These are phyloP conservation scores for Psidium guajava DNA, from an alignment of 345 rosid genomes.

Conservation along the genomic window DNA sequence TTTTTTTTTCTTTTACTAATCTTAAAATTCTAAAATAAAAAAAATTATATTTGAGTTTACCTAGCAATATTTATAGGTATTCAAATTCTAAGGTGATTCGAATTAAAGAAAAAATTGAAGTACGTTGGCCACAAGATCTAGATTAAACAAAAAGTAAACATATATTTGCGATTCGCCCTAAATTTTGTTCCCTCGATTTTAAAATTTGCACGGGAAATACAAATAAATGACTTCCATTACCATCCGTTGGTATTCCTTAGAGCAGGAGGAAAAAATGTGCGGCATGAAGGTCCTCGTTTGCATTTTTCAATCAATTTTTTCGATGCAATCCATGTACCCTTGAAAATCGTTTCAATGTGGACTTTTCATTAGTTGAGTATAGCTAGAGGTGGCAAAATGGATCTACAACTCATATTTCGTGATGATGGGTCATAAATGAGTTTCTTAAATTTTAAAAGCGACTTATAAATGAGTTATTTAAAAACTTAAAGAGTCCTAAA, in stretches of 20 bases:
- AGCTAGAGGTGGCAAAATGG: not conserved
- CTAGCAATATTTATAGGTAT: not conserved
- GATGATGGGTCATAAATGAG: too few relatives aligned
- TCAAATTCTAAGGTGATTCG: not conserved
- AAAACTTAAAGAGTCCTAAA: too few relatives aligned
- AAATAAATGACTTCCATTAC: not conserved
- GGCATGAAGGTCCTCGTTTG: not conserved
- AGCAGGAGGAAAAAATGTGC: not conserved
- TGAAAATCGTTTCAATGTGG: fast-evolving
- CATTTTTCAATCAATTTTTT: not conserved
- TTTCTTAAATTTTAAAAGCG: too few relatives aligned
- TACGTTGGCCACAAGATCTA: not conserved
- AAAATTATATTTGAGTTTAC: not conserved
- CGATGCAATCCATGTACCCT: not conserved
- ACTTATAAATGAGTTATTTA: too few relatives aligned
- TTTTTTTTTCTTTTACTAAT: not conserved
- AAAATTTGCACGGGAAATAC: not conserved
- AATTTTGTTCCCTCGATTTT: not conserved
- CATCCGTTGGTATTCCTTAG: not conserved
- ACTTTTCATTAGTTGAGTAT: not conserved
- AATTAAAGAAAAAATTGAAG: not conserved
- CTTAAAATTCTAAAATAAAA: not conserved
- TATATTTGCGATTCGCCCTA: not conserved
- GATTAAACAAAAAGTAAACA: not conserved
- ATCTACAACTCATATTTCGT: too few relatives aligned